Evolutionary conservation across 202 grass and related monocot species (phyloP).

Genomic region (Saccharum hybrid): DNA sequence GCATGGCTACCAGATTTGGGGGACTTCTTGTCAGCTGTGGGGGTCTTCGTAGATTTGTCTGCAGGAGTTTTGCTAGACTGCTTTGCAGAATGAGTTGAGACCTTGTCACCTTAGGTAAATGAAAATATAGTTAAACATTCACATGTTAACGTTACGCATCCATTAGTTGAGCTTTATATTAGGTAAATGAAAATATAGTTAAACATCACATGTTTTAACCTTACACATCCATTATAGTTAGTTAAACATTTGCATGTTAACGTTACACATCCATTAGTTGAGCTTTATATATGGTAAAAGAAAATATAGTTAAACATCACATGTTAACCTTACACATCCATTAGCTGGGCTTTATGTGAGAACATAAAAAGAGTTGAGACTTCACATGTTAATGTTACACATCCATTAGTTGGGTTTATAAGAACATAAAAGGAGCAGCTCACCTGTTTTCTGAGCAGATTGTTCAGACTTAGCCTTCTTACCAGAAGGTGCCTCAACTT

Average conservation of each 20-base stretch:
- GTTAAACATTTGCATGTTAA: too few species aligned
- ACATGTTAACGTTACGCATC: neutral
- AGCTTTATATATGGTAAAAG: neutral
- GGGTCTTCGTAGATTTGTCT: slow-evolving; percentile 37
- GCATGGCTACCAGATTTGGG: slow-evolving; percentile 59
- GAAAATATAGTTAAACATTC: neutral
- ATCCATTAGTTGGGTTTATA: neutral
- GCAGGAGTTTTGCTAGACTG: slow-evolving; percentile 49
- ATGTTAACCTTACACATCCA: neutral
- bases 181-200: too few species aligned
- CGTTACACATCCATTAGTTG: neutral
- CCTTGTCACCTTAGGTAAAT: slow-evolving; percentile 57
- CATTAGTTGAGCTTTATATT: neutral
- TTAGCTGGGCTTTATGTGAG: neutral
- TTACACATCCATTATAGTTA: too few species aligned
- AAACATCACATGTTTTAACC: neutral
- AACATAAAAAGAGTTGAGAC: neutral
- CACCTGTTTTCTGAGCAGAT: slow-evolving; percentile 62
- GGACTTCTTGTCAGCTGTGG: slow-evolving; percentile 55
- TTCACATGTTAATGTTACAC: neutral
- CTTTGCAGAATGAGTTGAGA: slow-evolving; percentile 73
- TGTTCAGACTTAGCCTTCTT: slow-evolving; percentile 79
- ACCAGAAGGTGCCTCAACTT: slow-evolving; percentile 52
- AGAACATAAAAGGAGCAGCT: neutral
- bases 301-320: neutral